phyloP scores from a whole-genome alignment of 495 filamentous ascomycete genomes.

The Penicillium waksmanii region DNA sequence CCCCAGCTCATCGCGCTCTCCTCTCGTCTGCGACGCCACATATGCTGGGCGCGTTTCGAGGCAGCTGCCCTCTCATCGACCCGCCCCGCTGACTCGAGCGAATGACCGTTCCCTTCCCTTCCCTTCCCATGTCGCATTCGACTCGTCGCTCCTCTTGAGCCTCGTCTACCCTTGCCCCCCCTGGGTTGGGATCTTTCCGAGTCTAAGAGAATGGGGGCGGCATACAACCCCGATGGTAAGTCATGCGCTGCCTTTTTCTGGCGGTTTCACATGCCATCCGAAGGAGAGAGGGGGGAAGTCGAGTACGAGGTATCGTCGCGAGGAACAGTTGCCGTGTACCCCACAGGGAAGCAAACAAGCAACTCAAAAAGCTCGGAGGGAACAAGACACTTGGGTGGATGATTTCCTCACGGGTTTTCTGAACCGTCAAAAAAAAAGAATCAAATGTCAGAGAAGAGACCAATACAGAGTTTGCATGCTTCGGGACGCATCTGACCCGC shows the following conservation, averaged over 20 bases:
- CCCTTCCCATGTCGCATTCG: slow-evolving; percentile 27
- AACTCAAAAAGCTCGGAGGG: neutral
- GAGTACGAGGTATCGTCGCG: neutral
- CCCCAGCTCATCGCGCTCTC: neutral
- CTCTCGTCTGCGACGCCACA: slow-evolving; percentile 28
- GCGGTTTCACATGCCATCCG: slow-evolving; percentile 24
- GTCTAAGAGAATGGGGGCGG: slow-evolving; percentile 43
- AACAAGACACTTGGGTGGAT: neutral
- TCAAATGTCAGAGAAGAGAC: neutral
- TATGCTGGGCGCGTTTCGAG: slow-evolving; percentile 43
- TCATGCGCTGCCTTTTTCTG: slow-evolving; percentile 26
- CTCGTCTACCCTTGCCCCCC: slow-evolving; percentile 17
- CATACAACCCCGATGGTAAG: slow-evolving; percentile 49
- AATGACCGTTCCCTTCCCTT: slow-evolving; percentile 28
- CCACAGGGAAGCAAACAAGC: neutral
- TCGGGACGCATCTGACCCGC: slow-evolving; percentile 22
- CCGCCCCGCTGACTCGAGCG: slow-evolving; percentile 32
- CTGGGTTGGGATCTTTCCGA: slow-evolving; percentile 8
- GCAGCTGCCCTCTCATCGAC: slow-evolving; percentile 41
- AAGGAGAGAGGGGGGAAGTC: neutral
- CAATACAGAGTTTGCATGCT: slow-evolving; percentile 16
- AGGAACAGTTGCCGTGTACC: neutral
- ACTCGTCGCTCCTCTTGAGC: slow-evolving; percentile 32
- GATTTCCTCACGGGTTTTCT: neutral
- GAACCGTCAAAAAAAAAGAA: neutral